Evolutionary conservation across 257 asterid species (phyloP).

Genomic region (Lycium barbarum): DNA sequence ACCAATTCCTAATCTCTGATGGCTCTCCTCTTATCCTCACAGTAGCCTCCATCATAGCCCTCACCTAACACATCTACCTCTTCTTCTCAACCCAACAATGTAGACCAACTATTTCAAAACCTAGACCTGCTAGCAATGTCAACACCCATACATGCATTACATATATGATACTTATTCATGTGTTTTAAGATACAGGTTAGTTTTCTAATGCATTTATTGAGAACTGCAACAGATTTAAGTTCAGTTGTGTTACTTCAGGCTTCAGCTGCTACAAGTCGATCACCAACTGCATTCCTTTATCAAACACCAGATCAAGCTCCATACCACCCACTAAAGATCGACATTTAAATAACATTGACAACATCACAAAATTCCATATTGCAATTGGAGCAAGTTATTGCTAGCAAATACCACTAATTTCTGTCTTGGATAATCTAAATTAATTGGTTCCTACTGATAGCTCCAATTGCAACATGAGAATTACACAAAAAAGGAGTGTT

Average conservation of each 20-base stretch:
- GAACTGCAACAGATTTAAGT: not conserved
- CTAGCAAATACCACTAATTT: not conserved
- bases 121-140: not conserved
- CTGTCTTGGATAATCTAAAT: not conserved
- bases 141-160: not conserved
- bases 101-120: not conserved
- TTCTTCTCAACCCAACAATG: not conserved
- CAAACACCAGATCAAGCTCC: not conserved
- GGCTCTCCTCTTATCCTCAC: too few relatives aligned
- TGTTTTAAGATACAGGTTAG: not conserved
- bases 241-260: not conserved
- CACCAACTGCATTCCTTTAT: not conserved
- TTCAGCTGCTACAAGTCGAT: not conserved
- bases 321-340: not conserved
- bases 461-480: not conserved
- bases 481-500: not conserved
- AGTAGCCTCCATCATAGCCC: not conserved
- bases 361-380: not conserved
- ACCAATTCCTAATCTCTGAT: not conserved
- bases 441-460: not conserved
- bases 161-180: not conserved
- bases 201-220: not conserved
- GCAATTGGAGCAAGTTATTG: not conserved
- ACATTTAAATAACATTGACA: not conserved
- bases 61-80: not conserved